These are phyloP conservation scores for Fraxinus baroniana DNA, from an alignment of 305 asterid species.

Conservation along the genomic window DNA sequence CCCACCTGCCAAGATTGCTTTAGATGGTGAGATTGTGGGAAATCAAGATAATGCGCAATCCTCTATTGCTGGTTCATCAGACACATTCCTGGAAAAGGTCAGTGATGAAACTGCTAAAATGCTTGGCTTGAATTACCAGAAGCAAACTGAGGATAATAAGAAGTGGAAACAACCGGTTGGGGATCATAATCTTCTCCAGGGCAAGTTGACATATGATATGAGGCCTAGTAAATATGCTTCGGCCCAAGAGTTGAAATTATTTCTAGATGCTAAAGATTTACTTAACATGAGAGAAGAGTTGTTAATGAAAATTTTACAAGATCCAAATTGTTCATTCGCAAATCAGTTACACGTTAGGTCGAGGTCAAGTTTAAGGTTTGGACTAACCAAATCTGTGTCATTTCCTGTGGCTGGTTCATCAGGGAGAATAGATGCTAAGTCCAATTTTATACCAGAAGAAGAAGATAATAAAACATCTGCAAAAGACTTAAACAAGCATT, in stretches of 20 bases:
- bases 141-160: conserved; percentile 39
- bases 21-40: neutral
- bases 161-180: conserved; percentile 30
- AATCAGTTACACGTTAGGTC: conserved; percentile 48
- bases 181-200: conserved; percentile 50
- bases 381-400: conserved; percentile 58
- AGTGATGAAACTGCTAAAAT: conserved; percentile 19
- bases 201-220: conserved; percentile 39
- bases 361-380: conserved; percentile 28
- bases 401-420: conserved; percentile 44
- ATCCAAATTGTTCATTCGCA: conserved; percentile 61
- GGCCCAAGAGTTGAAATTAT: conserved; percentile 63
- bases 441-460: neutral
- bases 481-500: conserved; percentile 18
- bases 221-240: conserved; percentile 45
- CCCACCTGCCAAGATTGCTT: neutral
- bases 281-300: conserved; percentile 65
- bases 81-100: conserved; percentile 21
- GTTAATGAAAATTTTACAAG: conserved; percentile 62
- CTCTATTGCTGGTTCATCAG: conserved; percentile 28
- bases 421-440: neutral
- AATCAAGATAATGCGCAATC: conserved; percentile 17
- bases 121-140: conserved; percentile 34
- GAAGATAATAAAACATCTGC: conserved; percentile 18
- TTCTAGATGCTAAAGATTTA: conserved; percentile 60